Evolutionary conservation across 2,329 filamentous ascomycete species (phyloP), one percentile per base, ranked within the genome.

Genomic region (Botrytis fragariae): DNA sequence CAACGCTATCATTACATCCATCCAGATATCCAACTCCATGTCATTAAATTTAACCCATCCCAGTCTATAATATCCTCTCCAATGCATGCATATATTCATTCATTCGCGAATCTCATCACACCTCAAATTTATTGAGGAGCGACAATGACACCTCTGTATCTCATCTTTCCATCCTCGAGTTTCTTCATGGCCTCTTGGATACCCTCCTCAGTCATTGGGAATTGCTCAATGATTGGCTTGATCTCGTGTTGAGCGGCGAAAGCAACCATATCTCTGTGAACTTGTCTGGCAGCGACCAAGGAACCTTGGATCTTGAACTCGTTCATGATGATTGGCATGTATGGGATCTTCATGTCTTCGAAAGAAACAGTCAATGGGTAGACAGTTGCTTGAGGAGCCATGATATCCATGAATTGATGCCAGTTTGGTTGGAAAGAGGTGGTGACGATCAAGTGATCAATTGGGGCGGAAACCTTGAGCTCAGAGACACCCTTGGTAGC

Each of bases 351-450:
- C 42, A 81, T 67, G 64, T 80, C 76, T 22, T 76, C 77, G 12
- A 92, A 88, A 0, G 90, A 89, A 3, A 88, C 87, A 25, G 90
- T 91, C 64, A 94, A 85, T 80, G 92, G 89, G 74, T 92, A 86
- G 76, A 92, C 88, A 9, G 84, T 85, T 5, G 90, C 90, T 61
- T 88, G 85, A 10, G 85, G 82, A 69, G 87, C 85, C 69, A 93
- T 84, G 42, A 93, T 84, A 10, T 83, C 79, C 68, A 94, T 83
- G 81, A 92, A 93, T 72, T 83, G 82, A 68, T 92, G 81, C 12
- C 90, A 90, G 89, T 93, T 90, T n/a, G 79, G 79, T 48, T 79
- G 77, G 68, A 76, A 75, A 7, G 76, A 79, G 32, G 78, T 76
- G 16, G 78, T 80, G 70, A 81, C 77, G 68, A 81, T 73, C 18